Evolutionary conservation across 495 filamentous ascomycete genomes (phyloP), one percentile per base, ranked within the genome.

Genomic region (Neurospora cerealis): DNA sequence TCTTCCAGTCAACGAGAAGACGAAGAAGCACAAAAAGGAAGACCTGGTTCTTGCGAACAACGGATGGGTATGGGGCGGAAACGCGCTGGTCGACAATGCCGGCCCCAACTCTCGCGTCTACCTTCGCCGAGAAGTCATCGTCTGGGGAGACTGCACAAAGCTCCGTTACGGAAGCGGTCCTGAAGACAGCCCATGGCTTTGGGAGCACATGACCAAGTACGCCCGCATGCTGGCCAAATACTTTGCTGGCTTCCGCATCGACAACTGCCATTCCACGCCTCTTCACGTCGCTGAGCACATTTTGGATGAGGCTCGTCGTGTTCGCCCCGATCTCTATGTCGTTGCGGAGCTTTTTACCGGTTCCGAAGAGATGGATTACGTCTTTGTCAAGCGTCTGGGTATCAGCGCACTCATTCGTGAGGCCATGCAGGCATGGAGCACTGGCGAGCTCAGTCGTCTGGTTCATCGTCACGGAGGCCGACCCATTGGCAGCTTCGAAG

Each of bases 121-220:
- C 77, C 87, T 98, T 7, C 90, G 94, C 32, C 89, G 96, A 54
- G 94, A 99, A 81, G 93, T 99, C 70, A 98, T 99, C 75, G 92
- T 97, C 44, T 99, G 96, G 96, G 93, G 93, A 21, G 96, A 99
- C 79, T 99, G 96, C 83, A 96, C 98, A 9, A 99, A 98, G 85
- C 88, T 99, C 24, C 90, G 96, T 10, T 99, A 98, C 79, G 96
- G 96, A 13, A 86, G 83, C 17, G 87, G 88, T 1, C 92, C 91
- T 5, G 83, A 96, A 72, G 96, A 98, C 77, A 97, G 89, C 75
- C 96, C 96, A 0, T 99, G 90, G 82, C 86, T 99, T 28, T 99
- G 96, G 96, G 89, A 97, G 7, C 93, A 92, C 80, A 98, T 99
- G 93, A 91, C 91, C 41, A 89, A 91, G 73, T 99, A 99, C 79